These are phyloP conservation scores for Herpetomonas tarakana DNA, from an alignment of 208 protist genomes.

Conservation along the genomic window DNA sequence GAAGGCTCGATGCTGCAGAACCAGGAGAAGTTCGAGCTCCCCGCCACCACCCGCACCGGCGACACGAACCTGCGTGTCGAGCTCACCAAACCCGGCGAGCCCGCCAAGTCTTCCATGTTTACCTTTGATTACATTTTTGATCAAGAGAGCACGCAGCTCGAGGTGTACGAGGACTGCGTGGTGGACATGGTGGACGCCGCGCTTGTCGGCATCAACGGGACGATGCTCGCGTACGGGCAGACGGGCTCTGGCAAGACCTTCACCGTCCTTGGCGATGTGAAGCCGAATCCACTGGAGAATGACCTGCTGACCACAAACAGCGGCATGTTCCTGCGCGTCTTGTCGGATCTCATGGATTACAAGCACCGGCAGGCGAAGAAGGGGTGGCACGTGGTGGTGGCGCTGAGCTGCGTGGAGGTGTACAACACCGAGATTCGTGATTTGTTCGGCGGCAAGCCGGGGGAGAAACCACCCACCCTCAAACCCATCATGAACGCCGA, in stretches of 20 bases:
- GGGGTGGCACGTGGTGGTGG: slow-evolving; percentile 76
- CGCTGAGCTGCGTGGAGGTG: slow-evolving; percentile 84
- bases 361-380: slow-evolving; percentile 44
- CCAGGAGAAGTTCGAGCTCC: slow-evolving; percentile 71
- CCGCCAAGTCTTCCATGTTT: slow-evolving; percentile 58
- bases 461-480: slow-evolving; percentile 47
- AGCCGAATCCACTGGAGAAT: slow-evolving; percentile 59
- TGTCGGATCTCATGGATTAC: slow-evolving; percentile 84
- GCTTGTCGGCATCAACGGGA: slow-evolving; percentile 76
- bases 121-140: slow-evolving; percentile 90
- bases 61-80: slow-evolving; percentile 67
- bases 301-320: slow-evolving; percentile 72
- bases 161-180: slow-evolving; percentile 90
- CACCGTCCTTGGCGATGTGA: slow-evolving; percentile 73
- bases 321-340: slow-evolving; percentile 87
- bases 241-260: slow-evolving; percentile 92
- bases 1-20: slow-evolving; percentile 49
- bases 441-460: slow-evolving; percentile 57
- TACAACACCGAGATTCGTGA: slow-evolving; percentile 89
- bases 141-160: slow-evolving; percentile 78
- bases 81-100: slow-evolving; percentile 38
- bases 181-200: slow-evolving; percentile 78
- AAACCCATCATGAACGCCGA: slow-evolving; percentile 83
- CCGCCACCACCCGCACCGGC: slow-evolving; percentile 38
- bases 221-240: slow-evolving; percentile 89